phyloP scores from a whole-genome alignment of 1,284 basidiomycete genomes.

The Tetrapyrgos nigripes region DNA sequence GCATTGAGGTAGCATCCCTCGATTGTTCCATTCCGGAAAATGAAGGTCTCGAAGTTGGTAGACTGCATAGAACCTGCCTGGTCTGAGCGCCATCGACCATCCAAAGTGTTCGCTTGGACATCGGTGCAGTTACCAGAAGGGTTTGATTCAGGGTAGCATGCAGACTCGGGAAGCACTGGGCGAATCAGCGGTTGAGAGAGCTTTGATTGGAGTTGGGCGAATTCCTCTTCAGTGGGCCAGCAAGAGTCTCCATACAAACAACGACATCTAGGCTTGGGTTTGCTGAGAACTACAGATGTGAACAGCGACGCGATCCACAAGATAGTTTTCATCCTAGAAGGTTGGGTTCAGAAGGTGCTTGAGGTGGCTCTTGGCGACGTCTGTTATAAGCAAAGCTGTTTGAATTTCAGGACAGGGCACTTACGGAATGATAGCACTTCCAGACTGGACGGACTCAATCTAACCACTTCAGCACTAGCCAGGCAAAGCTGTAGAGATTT shows the following conservation, averaged over 20 bases:
- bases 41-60: conserved; percentile 46
- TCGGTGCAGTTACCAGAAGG: conserved; percentile 42
- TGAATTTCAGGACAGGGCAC: no score
- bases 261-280: background rate
- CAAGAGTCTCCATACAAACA: conserved; percentile 42
- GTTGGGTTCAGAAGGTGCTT: no score
- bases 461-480: no score
- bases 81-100: conserved; percentile 46
- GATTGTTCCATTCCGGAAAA: conserved; percentile 44
- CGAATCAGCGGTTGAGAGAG: conserved; percentile 45
- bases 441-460: no score
- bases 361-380: no score
- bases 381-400: no score
- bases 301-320: background rate
- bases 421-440: no score
- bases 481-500: no score
- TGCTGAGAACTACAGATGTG: background rate
- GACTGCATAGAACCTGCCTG: conserved; percentile 47
- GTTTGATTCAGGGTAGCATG: conserved; percentile 39
- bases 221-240: conserved; percentile 46
- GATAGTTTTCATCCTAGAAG: background rate
- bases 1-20: conserved; percentile 48
- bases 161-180: conserved; percentile 41
- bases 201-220: conserved; percentile 37
- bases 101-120: conserved; percentile 29